Conservation (phyloP, 1,139 yeast species). For the Hanseniaspora uvarum region DNA sequence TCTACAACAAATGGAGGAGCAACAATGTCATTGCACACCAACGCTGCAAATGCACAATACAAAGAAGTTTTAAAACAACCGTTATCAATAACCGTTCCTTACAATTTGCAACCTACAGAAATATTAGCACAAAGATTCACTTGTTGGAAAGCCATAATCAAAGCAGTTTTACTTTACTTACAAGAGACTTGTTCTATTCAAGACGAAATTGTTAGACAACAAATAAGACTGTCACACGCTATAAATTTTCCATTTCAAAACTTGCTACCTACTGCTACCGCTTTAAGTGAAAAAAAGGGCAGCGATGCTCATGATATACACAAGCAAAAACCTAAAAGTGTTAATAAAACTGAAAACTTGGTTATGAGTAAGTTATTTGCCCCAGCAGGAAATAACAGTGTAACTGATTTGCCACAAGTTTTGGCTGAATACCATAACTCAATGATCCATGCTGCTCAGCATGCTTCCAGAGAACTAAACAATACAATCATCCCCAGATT, state of each 20-base stretch:
- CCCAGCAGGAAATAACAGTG: conserved; percentile 70
- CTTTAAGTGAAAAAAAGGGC: conserved; percentile 1
- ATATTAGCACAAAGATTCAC: conserved; percentile 71
- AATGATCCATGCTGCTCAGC: conserved; percentile 55
- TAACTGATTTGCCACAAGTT: conserved; percentile 71
- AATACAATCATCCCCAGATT: conserved; percentile 66
- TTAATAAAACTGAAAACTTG: background rate
- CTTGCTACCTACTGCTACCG: conserved; percentile 10
- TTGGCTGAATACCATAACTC: conserved; percentile 65
- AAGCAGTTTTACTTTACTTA: conserved; percentile 62
- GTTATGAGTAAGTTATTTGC: conserved; percentile 35
- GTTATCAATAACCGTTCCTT: conserved; percentile 39
- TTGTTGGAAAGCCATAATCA: conserved; percentile 75
- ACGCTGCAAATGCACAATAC: conserved; percentile 1
- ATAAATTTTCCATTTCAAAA: conserved; percentile 44
- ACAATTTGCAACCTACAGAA: conserved; percentile 68
- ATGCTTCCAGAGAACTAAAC: conserved; percentile 62
- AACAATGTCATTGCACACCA: background rate
- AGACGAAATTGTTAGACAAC: conserved; percentile 79
- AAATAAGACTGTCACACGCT: conserved; percentile 69
- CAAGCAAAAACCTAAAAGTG: background rate
- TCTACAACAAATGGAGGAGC: conserved; percentile 3
- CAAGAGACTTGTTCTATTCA: conserved; percentile 74
- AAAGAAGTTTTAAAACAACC: conserved; percentile 29
- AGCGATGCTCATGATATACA: background rate